Conservation (phyloP, 116 monocot genomes). For the Iris pallida region DNA sequence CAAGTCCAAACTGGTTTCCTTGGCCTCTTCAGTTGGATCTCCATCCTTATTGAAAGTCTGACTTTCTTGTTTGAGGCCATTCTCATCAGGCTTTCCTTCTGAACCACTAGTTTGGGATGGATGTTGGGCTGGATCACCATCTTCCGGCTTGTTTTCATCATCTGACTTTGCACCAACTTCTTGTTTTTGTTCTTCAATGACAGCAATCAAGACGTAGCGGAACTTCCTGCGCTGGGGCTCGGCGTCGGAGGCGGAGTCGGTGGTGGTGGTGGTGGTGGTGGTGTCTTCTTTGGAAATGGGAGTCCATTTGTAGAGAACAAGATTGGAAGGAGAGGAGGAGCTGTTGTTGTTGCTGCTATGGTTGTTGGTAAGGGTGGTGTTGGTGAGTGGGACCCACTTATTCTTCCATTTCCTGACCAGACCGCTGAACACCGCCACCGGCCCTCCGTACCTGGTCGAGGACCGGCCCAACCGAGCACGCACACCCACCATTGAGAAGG, state of each 20-base stretch:
- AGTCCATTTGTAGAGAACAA: slow-evolving; percentile 59
- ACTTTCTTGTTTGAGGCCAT: slow-evolving; percentile 13
- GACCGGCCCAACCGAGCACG: slow-evolving; percentile 85
- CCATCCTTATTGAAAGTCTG: slow-evolving; percentile 20
- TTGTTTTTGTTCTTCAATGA: slow-evolving; percentile 50
- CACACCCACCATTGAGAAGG: slow-evolving; percentile 98
- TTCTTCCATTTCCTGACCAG: slow-evolving; percentile 69
- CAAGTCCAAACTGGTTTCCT: slow-evolving; percentile 49
- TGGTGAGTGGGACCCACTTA: slow-evolving; percentile 71
- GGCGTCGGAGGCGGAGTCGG: slow-evolving; percentile 7
- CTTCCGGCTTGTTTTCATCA: slow-evolving; percentile 40
- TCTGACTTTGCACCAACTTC: slow-evolving; percentile 41
- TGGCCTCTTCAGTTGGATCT: slow-evolving; percentile 17
- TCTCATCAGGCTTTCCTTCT: slow-evolving; percentile 38
- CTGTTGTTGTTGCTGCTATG: slow-evolving; percentile 12
- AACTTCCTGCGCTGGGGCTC: slow-evolving; percentile 52
- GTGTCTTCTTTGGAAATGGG: too few relatives aligned
- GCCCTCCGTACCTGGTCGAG: slow-evolving; percentile 77
- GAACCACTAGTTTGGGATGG: slow-evolving; percentile 18
- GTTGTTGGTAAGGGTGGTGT: slow-evolving; percentile 20
- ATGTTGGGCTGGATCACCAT: slow-evolving; percentile 22
- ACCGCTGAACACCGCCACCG: slow-evolving; percentile 59
- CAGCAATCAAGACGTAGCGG: slow-evolving; percentile 67
- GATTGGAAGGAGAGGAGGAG: slow-evolving; percentile 42
- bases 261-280: background rate